Evolutionary conservation across 1,139 yeast species (phyloP).

Genomic region (Kurtzmaniella quercitrusa): DNA sequence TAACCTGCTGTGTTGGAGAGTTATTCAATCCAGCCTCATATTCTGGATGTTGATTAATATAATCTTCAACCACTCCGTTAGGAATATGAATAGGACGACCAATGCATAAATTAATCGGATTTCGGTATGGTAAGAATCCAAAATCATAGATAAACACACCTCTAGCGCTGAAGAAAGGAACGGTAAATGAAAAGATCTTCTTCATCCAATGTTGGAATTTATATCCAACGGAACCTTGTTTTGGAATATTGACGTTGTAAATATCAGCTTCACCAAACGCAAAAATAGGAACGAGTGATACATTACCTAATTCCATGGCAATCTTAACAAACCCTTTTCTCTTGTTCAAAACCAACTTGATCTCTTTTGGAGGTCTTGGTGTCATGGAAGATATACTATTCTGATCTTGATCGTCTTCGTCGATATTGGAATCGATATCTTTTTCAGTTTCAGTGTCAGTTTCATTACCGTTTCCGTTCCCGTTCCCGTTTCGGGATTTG

Average conservation of each 20-base stretch:
- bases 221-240: slow-evolving; percentile 46
- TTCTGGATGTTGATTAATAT: slow-evolving; percentile 27
- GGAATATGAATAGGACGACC: slow-evolving; percentile 82
- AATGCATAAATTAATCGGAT: slow-evolving; percentile 73
- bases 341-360: slow-evolving; percentile 59
- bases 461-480: too few relatives aligned
- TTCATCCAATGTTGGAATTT: slow-evolving; percentile 71
- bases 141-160: slow-evolving; percentile 91
- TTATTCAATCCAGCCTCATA: slow-evolving; percentile 8
- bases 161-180: slow-evolving; percentile 89
- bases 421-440: slow-evolving; percentile 1
- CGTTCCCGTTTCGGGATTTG: too few relatives aligned
- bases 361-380: slow-evolving; percentile 15
- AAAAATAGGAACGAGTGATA: slow-evolving; percentile 78
- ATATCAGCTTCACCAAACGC: slow-evolving; percentile 92
- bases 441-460: not conserved
- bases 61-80: slow-evolving; percentile 28
- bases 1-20: not conserved
- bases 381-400: not conserved
- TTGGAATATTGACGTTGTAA: slow-evolving; percentile 60
- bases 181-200: slow-evolving; percentile 67
- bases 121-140: slow-evolving; percentile 83
- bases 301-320: slow-evolving; percentile 77
- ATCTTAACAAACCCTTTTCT: slow-evolving; percentile 87
- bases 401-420: slow-evolving; percentile 22